These are phyloP conservation scores for Pseudevernia furfuracea DNA, from an alignment of 495 filamentous ascomycete species.

Conservation along the genomic window DNA sequence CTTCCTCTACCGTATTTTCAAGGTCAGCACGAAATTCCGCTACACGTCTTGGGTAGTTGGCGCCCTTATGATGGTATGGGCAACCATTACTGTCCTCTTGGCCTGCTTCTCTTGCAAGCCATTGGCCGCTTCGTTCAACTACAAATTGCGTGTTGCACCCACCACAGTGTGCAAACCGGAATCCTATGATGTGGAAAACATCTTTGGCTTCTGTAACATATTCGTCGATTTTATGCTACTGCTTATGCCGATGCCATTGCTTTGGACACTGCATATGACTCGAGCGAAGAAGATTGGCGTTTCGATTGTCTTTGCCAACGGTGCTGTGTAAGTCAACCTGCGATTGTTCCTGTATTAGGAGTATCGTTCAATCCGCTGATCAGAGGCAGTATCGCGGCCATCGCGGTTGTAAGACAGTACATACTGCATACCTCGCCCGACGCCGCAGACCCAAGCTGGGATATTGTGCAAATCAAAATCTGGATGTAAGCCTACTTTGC, in stretches of 20 bases:
- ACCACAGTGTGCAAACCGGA: not conserved
- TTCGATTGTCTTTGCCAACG: conserved; percentile 6
- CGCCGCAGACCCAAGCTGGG: not conserved
- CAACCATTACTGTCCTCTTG: not conserved
- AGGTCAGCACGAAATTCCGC: conserved; percentile 7
- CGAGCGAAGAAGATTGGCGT: conserved; percentile 11
- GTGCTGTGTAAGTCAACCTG: conserved; percentile 13
- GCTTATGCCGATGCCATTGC: conserved; percentile 8
- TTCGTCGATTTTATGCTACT: conserved; percentile 13
- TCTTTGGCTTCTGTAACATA: conserved; percentile 13
- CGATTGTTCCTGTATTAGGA: too few relatives aligned
- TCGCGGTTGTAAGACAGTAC: conserved; percentile 6
- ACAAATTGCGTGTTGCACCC: not conserved
- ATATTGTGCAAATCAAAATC: not conserved
- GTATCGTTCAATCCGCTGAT: not conserved
- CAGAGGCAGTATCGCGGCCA: not conserved
- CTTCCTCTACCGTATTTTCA: conserved; percentile 16
- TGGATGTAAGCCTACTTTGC: conserved; percentile 10
- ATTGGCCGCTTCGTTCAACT: conserved; percentile 1
- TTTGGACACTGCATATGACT: conserved; percentile 13
- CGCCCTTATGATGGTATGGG: conserved; percentile 3
- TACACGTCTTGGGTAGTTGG: not conserved
- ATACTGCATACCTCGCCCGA: not conserved
- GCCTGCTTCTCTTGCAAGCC: conserved; percentile 14
- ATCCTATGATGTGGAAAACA: not conserved